Evolutionary conservation across 495 filamentous ascomycete species (phyloP), one percentile per base, ranked within the genome.

Genomic region (Penicillium simplicissimum): DNA sequence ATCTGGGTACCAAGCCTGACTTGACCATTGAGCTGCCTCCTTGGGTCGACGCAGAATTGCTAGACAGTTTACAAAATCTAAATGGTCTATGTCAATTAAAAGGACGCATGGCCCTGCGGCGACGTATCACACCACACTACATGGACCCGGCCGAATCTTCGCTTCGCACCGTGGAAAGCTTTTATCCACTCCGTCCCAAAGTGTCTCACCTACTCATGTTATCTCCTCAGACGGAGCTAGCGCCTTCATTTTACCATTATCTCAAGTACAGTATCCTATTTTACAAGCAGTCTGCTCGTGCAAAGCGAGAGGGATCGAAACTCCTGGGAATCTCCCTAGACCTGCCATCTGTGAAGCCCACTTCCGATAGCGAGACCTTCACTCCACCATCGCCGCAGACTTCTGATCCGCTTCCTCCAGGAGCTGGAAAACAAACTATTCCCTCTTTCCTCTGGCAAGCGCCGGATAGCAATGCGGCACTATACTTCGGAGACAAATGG

Each of bases 401-500:
- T 6, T n/a, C 55, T 25, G 33, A 58, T 28, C 71, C 76, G 38
- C 17, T 14, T 10, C 66, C 62, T 10, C 66, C 62, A 5, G 56
- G 69, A 23, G 25, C 55, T 0, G 47, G 67, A 33, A 66, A 77
- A 7, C 63, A 61, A 14, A 37, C n/a, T 1, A 53, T 79, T 4
- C 81, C 84, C 0, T 82, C 88, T 0, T 93, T 94, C 63, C 76
- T 93, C 4, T 96, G 89, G 88, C 88, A 96, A 74, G 84, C 88
- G 40, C 92, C 92, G 19, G 88, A 87, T 68, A 88, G 86, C 67
- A 89, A 92, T 65, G 91, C 91, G 1, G 84, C 87, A 11, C 80
- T 96, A 15, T 91, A 90, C 71, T 89, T 92, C 54, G 91, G 91
- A 23, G 86, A 91, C 36, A 90, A 88, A 69, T 96, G 92, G 92